phyloP scores from a whole-genome alignment of 257 asterid genomes.

The Knoxia roxburghii region DNA sequence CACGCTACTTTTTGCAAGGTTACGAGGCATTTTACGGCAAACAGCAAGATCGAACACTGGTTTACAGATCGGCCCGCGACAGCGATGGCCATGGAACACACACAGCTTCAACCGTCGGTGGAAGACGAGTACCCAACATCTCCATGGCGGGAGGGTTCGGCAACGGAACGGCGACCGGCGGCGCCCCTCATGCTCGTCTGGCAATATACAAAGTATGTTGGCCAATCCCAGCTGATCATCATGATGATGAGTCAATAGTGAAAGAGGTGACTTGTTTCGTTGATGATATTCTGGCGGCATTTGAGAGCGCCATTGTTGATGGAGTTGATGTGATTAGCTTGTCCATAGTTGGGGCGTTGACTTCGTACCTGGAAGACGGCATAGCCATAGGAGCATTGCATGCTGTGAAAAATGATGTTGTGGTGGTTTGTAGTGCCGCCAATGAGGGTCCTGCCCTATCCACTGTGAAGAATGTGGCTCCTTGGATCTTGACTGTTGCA shows the following conservation, averaged over 20 bases:
- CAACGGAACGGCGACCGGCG: conserved; percentile 36
- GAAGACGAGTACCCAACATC: conserved; percentile 27
- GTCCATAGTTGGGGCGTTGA: not conserved
- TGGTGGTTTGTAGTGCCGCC: conserved; percentile 40
- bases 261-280: conserved; percentile 21
- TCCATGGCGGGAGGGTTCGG: conserved; percentile 33
- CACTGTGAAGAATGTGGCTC: conserved; percentile 33
- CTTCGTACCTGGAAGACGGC: conserved; percentile 11
- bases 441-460: conserved; percentile 26
- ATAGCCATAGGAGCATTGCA: conserved; percentile 36
- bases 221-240: conserved; percentile 26
- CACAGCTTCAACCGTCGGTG: conserved; percentile 36
- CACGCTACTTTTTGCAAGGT: conserved; percentile 35
- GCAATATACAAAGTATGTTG: conserved; percentile 47
- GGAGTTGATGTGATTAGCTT: conserved; percentile 40
- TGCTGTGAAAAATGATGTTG: conserved; percentile 25
- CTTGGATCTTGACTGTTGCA: conserved; percentile 41
- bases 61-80: conserved; percentile 33
- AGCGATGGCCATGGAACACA: conserved; percentile 40
- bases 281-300: conserved; percentile 36
- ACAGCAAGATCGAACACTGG: conserved; percentile 16
- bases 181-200: conserved; percentile 35
- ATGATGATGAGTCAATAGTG: not conserved
- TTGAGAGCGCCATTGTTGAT: conserved; percentile 41
- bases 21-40: conserved; percentile 26